Evolutionary conservation across 768 basidiomycete genomes (phyloP).

Genomic region (Mycena olivaceomarginata): DNA sequence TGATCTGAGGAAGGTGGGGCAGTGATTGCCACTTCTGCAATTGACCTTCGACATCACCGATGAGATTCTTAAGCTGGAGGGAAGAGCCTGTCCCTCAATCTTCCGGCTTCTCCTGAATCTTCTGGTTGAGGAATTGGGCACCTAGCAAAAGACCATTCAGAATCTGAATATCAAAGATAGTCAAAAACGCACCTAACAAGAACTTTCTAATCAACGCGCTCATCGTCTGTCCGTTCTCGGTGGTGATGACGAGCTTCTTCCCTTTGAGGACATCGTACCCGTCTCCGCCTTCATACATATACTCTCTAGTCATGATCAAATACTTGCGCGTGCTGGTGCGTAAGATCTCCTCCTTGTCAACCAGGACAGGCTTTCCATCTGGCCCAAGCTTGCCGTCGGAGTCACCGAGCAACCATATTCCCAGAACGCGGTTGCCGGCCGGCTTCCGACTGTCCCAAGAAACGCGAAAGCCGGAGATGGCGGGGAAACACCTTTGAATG

Average conservation of each 20-base stretch:
- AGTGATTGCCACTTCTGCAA: slow-evolving; percentile 31
- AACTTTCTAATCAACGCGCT: slow-evolving; percentile 76
- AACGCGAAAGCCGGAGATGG: slow-evolving; percentile 76
- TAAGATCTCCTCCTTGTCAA: slow-evolving; percentile 60
- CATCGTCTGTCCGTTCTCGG: slow-evolving; percentile 78
- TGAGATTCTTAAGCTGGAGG: slow-evolving; percentile 13
- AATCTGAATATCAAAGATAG: background rate
- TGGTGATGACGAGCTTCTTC: slow-evolving; percentile 73
- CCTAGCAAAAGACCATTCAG: slow-evolving; percentile 2
- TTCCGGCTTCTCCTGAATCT: slow-evolving; percentile 35
- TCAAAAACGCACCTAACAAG: slow-evolving; percentile 68
- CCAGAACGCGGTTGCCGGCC: slow-evolving; percentile 71
- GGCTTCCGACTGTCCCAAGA: slow-evolving; percentile 78
- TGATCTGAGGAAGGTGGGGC: slow-evolving; percentile 26
- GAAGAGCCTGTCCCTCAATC: slow-evolving; percentile 17
- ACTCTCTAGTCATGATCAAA: slow-evolving; percentile 74
- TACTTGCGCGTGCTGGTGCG: slow-evolving; percentile 67
- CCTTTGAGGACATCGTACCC: slow-evolving; percentile 74
- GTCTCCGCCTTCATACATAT: slow-evolving; percentile 76
- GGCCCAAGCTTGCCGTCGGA: slow-evolving; percentile 50
- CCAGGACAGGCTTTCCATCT: slow-evolving; percentile 45
- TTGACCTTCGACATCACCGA: slow-evolving; percentile 27
- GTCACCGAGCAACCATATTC: slow-evolving; percentile 63
- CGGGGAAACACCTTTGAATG: slow-evolving; percentile 74
- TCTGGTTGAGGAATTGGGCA: background rate